Conservation (phyloP, 306 rosid species). For the Casuarina equisetifolia region DNA sequence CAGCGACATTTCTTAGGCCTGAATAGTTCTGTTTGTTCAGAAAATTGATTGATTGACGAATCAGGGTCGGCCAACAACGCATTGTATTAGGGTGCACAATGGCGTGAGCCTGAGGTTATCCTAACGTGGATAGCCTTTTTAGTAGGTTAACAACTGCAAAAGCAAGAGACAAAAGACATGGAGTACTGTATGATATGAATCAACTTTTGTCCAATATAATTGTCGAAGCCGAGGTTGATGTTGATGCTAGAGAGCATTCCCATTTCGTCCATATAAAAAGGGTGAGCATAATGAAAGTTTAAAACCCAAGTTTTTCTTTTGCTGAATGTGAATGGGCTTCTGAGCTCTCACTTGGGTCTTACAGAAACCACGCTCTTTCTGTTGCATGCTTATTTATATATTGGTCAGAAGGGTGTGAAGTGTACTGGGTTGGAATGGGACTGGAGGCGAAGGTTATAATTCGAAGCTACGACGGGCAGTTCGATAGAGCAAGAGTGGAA, state of each 20-base stretch:
- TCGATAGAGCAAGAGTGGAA: conserved; percentile 69
- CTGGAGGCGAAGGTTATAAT: conserved; percentile 40
- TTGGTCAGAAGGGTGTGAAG: neutral
- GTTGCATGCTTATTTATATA: neutral
- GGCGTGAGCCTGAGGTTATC: conserved; percentile 60
- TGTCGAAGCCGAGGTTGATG: conserved; percentile 43
- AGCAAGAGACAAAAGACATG: conserved; percentile 59
- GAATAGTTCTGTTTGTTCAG: too few species aligned
- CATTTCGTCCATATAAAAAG: conserved; percentile 45
- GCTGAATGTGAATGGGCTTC: conserved; percentile 16
- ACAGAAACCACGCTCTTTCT: conserved; percentile 16
- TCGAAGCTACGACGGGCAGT: conserved; percentile 60
- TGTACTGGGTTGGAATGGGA: conserved; percentile 40
- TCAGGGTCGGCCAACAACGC: conserved; percentile 27
- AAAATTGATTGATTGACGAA: conserved; percentile 21
- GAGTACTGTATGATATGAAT: conserved; percentile 43
- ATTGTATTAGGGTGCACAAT: conserved; percentile 33
- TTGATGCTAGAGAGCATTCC: conserved; percentile 57
- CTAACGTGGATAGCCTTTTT: conserved; percentile 34
- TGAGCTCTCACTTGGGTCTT: conserved; percentile 19
- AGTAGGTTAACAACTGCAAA: conserved; percentile 26
- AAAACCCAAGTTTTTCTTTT: conserved; percentile 36
- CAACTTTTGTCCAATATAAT: conserved; percentile 54
- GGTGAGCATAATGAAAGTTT: conserved; percentile 31
- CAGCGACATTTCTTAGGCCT: conserved; percentile 4